phyloP scores from a whole-genome alignment of 2,329 filamentous ascomycete genomes.

The Alternaria dauci region DNA sequence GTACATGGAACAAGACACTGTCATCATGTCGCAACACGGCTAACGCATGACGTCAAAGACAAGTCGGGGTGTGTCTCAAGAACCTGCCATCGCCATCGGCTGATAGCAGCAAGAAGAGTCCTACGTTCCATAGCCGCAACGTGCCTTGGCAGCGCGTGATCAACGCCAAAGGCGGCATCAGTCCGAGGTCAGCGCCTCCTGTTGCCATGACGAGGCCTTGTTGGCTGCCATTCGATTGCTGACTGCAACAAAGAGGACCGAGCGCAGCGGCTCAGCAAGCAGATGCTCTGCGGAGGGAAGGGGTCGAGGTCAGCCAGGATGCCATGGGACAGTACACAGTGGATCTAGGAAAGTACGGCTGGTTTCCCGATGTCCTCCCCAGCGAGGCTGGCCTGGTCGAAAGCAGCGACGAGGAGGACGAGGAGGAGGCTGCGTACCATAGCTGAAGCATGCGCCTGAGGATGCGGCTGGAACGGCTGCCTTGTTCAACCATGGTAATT shows the following conservation, averaged over 20 bases:
- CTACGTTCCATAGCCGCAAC: slow-evolving; percentile 73
- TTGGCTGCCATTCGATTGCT: slow-evolving; percentile 26
- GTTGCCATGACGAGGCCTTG: slow-evolving; percentile 18
- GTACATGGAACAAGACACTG: slow-evolving; percentile 16
- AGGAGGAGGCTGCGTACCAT: slow-evolving; percentile 45
- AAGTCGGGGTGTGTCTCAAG: slow-evolving; percentile 91
- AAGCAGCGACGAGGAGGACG: slow-evolving; percentile 44
- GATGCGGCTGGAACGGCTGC: slow-evolving; percentile 6
- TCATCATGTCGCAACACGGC: slow-evolving; percentile 44
- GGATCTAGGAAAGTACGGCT: slow-evolving; percentile 58
- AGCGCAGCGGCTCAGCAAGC: slow-evolving; percentile 59
- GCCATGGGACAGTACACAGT: slow-evolving; percentile 58
- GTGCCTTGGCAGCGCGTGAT: slow-evolving; percentile 97
- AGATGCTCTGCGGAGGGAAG: slow-evolving; percentile 56
- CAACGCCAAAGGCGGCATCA: slow-evolving; percentile 85
- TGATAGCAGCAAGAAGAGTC: slow-evolving; percentile 52
- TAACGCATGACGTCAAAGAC: slow-evolving; percentile 59
- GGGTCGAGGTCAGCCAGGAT: slow-evolving; percentile 57
- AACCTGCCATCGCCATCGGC: slow-evolving; percentile 69
- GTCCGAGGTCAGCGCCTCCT: slow-evolving; percentile 70
- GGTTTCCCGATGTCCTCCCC: slow-evolving; percentile 61
- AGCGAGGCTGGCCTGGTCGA: slow-evolving; percentile 54
- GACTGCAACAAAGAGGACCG: slow-evolving; percentile 51
- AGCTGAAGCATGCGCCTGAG: slow-evolving; percentile 26
- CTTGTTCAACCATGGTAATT: slow-evolving; percentile 9